Evolutionary conservation across 192 early-diverging fungal genomes (phyloP), one percentile per base, ranked within the genome.

Genomic region (Coemansia sp.): DNA sequence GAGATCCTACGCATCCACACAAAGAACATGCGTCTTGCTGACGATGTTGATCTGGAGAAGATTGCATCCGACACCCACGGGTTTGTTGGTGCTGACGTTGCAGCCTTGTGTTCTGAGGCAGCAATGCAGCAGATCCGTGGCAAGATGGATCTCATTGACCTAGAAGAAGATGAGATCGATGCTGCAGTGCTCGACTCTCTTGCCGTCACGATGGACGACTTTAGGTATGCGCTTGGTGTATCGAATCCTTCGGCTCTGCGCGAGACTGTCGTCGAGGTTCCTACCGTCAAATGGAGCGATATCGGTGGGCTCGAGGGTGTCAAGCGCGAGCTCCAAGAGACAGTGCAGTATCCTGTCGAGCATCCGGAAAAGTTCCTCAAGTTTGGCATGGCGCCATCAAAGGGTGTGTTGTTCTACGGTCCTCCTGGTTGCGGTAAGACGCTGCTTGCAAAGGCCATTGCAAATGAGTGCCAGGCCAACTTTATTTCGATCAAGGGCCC

Each of bases 71-170:
- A 99, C 77, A 98, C 96, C 21, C 97, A 98, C 73, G 97, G 97
- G 63, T 95, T 92, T 79, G 96, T 98, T 57, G 97, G 97, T 69
- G 92, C 96, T 38, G 97, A 99, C 86, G 84, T 98, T 69, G 96
- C 96, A 23, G 93, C 95, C 12, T 88, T 99, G 71, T 98, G 96
- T 81, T 98, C 97, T 14, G 97, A 98, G 84, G 97, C 96, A 16
- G 97, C 97, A 36, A 98, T 98, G 95, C 96, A 98, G 84, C 96
- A 98, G 84, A 99, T 98, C 68, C 94, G 96, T 70, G 97, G 96
- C 75, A 99, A 98, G 89, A 98, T 98, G 96, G 96, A 99, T 63
- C 82, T 91, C 43, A 98, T 99, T 80, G 97, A 98, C 72, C 83
- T 98, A 5, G 97, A 99, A 62, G 96, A 99, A 68, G 97, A 98